phyloP scores from a whole-genome alignment of 306 rosid genomes.

The Datisca glomerata region DNA sequence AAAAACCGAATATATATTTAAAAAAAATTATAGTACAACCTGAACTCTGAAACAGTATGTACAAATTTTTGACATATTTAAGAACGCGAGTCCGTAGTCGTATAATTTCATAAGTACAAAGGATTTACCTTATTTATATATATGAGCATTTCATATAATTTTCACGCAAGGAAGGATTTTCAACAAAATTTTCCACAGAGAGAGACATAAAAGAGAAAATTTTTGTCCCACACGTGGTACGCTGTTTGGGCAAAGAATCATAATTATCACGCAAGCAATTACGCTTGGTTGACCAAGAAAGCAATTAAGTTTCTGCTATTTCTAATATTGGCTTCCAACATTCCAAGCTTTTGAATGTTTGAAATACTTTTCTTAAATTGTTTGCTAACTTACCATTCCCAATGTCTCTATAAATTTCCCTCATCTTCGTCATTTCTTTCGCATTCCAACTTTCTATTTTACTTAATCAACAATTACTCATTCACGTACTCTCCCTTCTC shows the following conservation, averaged over 20 bases:
- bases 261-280: constrained; percentile 19
- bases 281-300: constrained; percentile 26
- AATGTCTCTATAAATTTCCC: not conserved
- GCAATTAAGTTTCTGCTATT: not conserved
- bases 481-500: too few species aligned
- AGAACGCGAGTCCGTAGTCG: too few species aligned
- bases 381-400: not conserved
- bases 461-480: not conserved
- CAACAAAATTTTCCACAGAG: too few species aligned
- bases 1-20: too few species aligned
- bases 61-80: too few species aligned
- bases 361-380: not conserved
- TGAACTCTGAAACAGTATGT: too few species aligned
- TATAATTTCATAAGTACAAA: too few species aligned
- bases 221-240: not conserved
- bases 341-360: constrained; percentile 11
- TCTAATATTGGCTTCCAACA: not conserved
- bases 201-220: too few species aligned
- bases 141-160: too few species aligned
- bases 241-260: not conserved
- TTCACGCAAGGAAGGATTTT: too few species aligned
- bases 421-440: not conserved
- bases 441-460: not conserved
- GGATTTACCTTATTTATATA: too few species aligned
- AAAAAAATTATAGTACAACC: too few species aligned